Evolutionary conservation across 768 basidiomycete species (phyloP), one percentile per base, ranked within the genome.

Genomic region (Hortiboletus flavorubellus): DNA sequence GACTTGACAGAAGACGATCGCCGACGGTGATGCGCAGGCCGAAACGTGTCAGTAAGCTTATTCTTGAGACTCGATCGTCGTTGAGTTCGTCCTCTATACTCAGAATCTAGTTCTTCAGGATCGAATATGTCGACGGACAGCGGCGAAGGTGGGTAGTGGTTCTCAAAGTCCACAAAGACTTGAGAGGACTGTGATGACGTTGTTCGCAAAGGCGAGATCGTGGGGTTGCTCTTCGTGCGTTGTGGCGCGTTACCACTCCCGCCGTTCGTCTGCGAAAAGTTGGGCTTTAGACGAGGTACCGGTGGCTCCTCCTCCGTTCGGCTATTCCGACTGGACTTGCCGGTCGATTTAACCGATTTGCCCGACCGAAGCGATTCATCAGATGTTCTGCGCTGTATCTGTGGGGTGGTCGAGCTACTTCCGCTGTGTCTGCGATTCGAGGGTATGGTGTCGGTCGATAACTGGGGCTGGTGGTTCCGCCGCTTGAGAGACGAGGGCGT

Each of bases 221-320:
- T 60, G 1, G 81, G 79, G 75, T 81, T 81, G 51, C 83, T 81
- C 73, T 83, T 81, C 63, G 72, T 75, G 34, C 80, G 76, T 10
- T 76, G 54, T 23, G 64, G 64, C 41, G 60, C 60, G 21, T 29
- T 61, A 31, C 16, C 40, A 30, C 34, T 59, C 15, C 23, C 46
- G 12, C 58, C 62, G 23, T 54, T 68, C 21, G 59, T 48, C 42
- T 59, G 56, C 39, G 50, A 49, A 54, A 64, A 70, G 57, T 54
- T 64, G 60, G 60, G 67, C 54, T 56, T 70, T n/a, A 68, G 59
- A 21, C 68, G 70, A 23, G 70, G 68, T 2, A 72, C 68, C 0
- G 68, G 68, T 5, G 70, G 68, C 29, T 62, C 68, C 18, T 64
- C 60, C 43, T 71, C 58, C 29, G 64, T 35, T 41, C 67, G 60